Percentiles rank a stretch among this genome's conserved stretches.
Evolutionary conservation across 106 monocot genomes (phyloP).

Genomic region (Allium sativum): DNA sequence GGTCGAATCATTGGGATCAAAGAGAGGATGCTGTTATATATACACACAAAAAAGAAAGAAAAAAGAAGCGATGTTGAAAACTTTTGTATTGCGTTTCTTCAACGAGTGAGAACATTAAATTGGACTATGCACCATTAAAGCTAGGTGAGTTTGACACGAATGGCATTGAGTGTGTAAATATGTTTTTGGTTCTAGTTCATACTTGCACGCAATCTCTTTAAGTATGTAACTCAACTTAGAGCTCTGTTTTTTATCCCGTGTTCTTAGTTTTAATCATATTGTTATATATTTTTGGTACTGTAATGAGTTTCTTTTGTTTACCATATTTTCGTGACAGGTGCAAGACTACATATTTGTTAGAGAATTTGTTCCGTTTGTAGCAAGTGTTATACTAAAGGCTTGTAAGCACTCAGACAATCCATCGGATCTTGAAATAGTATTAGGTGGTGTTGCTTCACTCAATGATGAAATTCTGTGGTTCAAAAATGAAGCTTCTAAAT

Average conservation of each 20-base stretch:
- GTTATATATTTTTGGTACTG: background rate
- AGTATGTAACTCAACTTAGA: background rate
- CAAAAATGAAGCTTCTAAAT: conserved; percentile 72
- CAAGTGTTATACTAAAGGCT: conserved; percentile 75
- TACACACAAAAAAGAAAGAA: too few relatives aligned
- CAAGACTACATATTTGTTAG: conserved; percentile 92
- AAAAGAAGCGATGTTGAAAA: too few relatives aligned
- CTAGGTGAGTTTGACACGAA: too few relatives aligned
- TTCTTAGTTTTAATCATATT: background rate
- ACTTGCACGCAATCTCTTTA: too few relatives aligned
- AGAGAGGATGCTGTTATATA: too few relatives aligned
- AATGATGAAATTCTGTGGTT: conserved; percentile 86
- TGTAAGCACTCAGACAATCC: conserved; percentile 42
- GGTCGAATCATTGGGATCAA: too few relatives aligned
- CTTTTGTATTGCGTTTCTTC: too few relatives aligned
- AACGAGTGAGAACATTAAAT: too few relatives aligned
- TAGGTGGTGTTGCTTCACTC: conserved; percentile 56
- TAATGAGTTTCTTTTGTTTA: background rate
- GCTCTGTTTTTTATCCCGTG: background rate
- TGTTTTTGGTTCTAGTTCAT: too few relatives aligned
- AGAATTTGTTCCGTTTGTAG: conserved; percentile 70
- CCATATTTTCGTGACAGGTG: conserved; percentile 20
- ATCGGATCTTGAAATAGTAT: conserved; percentile 61
- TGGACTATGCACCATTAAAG: too few relatives aligned
- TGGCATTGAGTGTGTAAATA: too few relatives aligned